A percentile compares a stretch with the other conserved stretches of the same genome.
Conservation (phyloP, 164 flowering plant species). For the Chimonanthus salicifolius region DNA sequence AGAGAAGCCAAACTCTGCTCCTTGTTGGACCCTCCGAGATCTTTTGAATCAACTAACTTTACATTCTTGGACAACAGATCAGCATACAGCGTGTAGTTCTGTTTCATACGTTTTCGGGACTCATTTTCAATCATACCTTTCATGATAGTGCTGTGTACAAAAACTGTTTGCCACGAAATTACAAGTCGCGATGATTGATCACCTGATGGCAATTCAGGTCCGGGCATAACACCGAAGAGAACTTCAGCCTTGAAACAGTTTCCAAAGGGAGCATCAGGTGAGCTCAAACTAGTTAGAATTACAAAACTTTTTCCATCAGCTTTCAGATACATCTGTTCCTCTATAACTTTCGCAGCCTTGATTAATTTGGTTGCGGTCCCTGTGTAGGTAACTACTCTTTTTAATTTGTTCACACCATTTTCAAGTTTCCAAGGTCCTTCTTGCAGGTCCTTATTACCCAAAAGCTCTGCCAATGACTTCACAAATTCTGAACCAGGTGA, state of each 20-base stretch:
- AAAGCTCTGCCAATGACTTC: slow-evolving; percentile 48
- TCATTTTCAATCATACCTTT: slow-evolving; percentile 92
- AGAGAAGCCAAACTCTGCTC: slow-evolving; percentile 76
- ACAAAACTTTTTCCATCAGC: slow-evolving; percentile 80
- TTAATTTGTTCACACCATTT: slow-evolving; percentile 47
- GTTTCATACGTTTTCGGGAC: slow-evolving; percentile 78
- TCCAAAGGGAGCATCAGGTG: slow-evolving; percentile 88
- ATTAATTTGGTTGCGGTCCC: slow-evolving; percentile 65
- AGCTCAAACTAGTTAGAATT: slow-evolving; percentile 58
- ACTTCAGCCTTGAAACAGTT: slow-evolving; percentile 62
- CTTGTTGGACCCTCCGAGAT: slow-evolving; percentile 45
- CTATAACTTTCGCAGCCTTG: slow-evolving; percentile 79
- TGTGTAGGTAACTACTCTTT: slow-evolving; percentile 55
- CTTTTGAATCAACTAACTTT: slow-evolving; percentile 56
- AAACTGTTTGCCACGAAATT: slow-evolving; percentile 86
- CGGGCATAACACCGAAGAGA: slow-evolving; percentile 74
- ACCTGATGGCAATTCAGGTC: slow-evolving; percentile 78
- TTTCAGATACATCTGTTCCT: slow-evolving; percentile 77
- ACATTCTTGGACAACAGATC: slow-evolving; percentile 46
- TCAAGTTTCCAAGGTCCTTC: slow-evolving; percentile 73
- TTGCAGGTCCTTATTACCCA: slow-evolving; percentile 67
- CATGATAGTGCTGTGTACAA: slow-evolving; percentile 92
- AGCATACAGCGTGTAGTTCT: slow-evolving; percentile 56
- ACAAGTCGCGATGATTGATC: slow-evolving; percentile 67
- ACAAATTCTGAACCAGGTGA: slow-evolving; percentile 59